These are phyloP conservation scores for Withania somnifera DNA, from an alignment of 305 asterid species.

Conservation along the genomic window DNA sequence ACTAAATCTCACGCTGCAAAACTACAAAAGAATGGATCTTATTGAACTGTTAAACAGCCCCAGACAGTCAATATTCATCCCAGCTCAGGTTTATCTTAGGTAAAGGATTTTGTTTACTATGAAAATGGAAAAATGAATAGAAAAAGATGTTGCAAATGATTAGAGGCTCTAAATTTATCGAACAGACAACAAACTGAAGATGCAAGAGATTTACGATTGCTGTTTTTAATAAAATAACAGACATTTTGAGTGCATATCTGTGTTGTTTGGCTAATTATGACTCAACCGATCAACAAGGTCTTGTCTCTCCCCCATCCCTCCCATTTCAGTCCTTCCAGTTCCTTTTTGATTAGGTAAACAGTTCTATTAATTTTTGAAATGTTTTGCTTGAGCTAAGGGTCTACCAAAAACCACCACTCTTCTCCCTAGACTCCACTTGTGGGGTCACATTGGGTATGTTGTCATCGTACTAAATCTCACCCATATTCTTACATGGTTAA, in stretches of 20 bases:
- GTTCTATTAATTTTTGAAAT: neutral
- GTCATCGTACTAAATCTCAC: neutral
- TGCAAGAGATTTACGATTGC: neutral
- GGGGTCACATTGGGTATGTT: neutral
- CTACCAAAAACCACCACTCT: neutral
- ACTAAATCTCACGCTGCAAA: conserved; percentile 45
- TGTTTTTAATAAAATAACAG: neutral
- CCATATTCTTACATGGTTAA: neutral
- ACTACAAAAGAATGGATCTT: conserved; percentile 69
- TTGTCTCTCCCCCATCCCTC: neutral
- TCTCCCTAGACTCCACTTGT: neutral
- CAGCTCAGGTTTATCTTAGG: conserved; percentile 62
- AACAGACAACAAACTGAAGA: neutral
- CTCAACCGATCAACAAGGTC: neutral
- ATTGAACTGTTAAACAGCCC: conserved; percentile 67
- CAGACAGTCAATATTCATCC: conserved; percentile 83
- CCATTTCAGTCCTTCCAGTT: neutral
- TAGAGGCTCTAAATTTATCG: neutral
- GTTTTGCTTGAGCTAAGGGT: neutral
- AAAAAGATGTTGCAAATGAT: neutral
- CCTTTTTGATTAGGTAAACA: neutral
- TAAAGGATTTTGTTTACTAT: neutral
- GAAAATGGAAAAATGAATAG: neutral
- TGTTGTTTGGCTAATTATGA: neutral
- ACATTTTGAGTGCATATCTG: neutral